phyloP scores from a whole-genome alignment of 2,329 filamentous ascomycete genomes.

The Boeremia exigua region DNA sequence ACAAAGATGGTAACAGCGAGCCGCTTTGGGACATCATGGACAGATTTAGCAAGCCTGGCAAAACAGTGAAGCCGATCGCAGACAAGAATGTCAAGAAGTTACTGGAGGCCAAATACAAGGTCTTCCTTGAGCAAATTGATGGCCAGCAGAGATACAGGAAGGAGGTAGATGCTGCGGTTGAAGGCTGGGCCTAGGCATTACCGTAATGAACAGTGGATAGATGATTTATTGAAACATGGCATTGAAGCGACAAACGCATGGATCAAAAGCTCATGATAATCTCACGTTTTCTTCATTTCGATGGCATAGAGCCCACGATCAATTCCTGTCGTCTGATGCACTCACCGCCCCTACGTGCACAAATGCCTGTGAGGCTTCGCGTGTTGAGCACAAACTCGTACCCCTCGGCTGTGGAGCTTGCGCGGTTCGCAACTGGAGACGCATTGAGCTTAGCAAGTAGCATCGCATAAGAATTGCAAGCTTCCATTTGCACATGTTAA shows the following conservation, averaged over 20 bases:
- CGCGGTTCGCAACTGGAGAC: constrained; percentile 9
- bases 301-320: background rate
- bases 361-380: background rate
- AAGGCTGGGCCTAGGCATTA: constrained; percentile 34
- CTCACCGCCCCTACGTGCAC: constrained; percentile 2
- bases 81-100: constrained; percentile 78
- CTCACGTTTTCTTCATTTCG: background rate
- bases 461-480: background rate
- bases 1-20: constrained; percentile 78
- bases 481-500: constrained; percentile 16
- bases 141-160: constrained; percentile 83
- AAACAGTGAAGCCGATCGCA: constrained; percentile 75
- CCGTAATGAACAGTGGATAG: background rate
- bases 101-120: constrained; percentile 85
- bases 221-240: background rate
- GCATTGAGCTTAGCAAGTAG: background rate
- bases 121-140: constrained; percentile 92
- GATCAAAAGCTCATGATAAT: background rate
- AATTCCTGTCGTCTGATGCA: background rate
- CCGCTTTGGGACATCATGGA: constrained; percentile 97
- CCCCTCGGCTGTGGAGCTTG: background rate
- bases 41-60: constrained; percentile 92
- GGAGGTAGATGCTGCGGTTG: constrained; percentile 69
- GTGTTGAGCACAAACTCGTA: constrained; percentile 1
- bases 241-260: too few relatives aligned